These are phyloP conservation scores for Fusarium hostae DNA, from an alignment of 2,329 filamentous ascomycete species.

Conservation along the genomic window DNA sequence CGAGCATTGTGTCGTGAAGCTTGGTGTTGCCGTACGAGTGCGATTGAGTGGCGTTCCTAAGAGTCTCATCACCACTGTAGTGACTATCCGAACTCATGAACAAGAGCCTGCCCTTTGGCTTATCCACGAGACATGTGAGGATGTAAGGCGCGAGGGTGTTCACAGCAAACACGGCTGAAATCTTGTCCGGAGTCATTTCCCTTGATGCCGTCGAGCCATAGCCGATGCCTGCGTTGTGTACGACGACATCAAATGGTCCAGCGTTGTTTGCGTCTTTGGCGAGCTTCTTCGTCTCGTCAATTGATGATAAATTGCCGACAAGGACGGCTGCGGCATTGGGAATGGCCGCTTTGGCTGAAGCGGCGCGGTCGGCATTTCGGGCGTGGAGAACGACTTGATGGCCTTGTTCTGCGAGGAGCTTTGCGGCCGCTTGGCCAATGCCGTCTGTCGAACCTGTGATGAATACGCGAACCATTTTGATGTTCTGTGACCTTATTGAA, in stretches of 20 bases:
- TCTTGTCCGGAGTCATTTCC: conserved; percentile 18
- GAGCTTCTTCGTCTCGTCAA: conserved; percentile 32
- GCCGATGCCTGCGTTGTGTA: conserved; percentile 38
- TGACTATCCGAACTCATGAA: conserved; percentile 39
- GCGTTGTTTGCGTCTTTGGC: conserved; percentile 27
- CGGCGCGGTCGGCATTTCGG: conserved; percentile 33
- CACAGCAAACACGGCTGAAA: conserved; percentile 35
- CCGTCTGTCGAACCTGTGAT: conserved; percentile 39
- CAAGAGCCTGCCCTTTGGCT: conserved; percentile 6
- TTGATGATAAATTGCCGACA: conserved; percentile 22
- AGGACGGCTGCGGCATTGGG: conserved; percentile 29
- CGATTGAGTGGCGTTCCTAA: conserved; percentile 25
- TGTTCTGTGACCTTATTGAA: accelerated
- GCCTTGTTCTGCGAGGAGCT: conserved; percentile 31
- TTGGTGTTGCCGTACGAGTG: conserved; percentile 36
- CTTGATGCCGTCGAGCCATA: conserved; percentile 24
- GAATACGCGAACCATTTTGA: conserved; percentile 34
- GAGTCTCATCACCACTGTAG: conserved; percentile 27
- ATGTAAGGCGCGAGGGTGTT: conserved; percentile 36
- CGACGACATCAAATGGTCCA: conserved; percentile 31
- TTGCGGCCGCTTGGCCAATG: conserved; percentile 34
- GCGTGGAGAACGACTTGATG: conserved; percentile 35
- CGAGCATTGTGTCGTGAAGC: conserved; percentile 36
- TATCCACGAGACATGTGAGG: conserved; percentile 32
- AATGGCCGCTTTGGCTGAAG: conserved; percentile 19